Conservation (phyloP, 495 filamentous ascomycete species). For the Hypoxylon fragiforme region DNA sequence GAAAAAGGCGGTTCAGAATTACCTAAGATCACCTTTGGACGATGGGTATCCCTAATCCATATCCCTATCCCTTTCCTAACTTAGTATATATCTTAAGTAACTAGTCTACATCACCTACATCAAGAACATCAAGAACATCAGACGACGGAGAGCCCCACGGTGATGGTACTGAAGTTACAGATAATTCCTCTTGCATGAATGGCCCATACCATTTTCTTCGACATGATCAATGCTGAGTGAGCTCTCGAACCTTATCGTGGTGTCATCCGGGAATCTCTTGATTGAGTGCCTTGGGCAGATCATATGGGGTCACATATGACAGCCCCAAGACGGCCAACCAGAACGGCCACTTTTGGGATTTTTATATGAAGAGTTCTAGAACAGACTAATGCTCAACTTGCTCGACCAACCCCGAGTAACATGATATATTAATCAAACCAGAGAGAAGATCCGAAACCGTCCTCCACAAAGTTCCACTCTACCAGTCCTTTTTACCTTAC, state of each 20-base stretch:
- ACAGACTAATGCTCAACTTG: conserved; percentile 2
- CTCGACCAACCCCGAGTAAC: too few relatives aligned
- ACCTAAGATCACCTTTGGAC: too few relatives aligned
- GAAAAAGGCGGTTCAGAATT: too few relatives aligned
- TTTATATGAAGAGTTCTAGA: conserved; percentile 22
- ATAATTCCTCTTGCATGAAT: conserved; percentile 4
- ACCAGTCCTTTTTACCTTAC: too few relatives aligned
- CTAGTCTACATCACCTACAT: too few relatives aligned
- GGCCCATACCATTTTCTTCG: conserved; percentile 6
- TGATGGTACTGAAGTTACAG: conserved; percentile 6
- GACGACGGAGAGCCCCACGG: conserved; percentile 16
- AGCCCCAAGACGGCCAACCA: conserved; percentile 3
- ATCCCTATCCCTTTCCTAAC: too few relatives aligned
- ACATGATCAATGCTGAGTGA: conserved; percentile 11
- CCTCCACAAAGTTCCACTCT: too few relatives aligned
- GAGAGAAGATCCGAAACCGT: too few relatives aligned
- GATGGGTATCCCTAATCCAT: too few relatives aligned
- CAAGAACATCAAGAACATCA: conserved; percentile 13
- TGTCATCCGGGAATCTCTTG: conserved; percentile 23
- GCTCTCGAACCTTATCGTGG: conserved; percentile 18
- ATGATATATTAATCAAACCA: too few relatives aligned
- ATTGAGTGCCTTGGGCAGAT: conserved; percentile 12
- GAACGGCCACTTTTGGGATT: neutral
- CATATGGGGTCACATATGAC: conserved; percentile 16
- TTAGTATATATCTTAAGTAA: too few relatives aligned